Percentiles rank a stretch among this genome's conserved stretches.
Evolutionary conservation across 257 asterid genomes (phyloP).

Genomic region (Apocynum venetum): DNA sequence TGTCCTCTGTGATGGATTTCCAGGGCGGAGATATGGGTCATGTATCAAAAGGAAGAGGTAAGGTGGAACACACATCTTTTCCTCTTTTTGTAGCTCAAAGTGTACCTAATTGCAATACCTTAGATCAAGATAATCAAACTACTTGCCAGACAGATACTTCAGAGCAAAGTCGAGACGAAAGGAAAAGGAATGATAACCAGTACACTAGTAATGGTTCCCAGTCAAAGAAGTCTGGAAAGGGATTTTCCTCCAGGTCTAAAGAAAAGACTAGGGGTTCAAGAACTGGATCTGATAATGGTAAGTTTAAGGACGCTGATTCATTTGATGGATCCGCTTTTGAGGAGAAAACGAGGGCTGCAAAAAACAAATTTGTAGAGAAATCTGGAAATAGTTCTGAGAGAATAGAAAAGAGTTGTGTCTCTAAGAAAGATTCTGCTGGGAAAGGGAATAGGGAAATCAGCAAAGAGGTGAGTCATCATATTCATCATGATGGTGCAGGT

Average conservation of each 20-base stretch:
- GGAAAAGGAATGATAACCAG: conserved; percentile 34
- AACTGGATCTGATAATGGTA: conserved; percentile 44
- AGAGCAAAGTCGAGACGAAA: conserved; percentile 42
- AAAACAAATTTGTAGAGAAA: conserved; percentile 52
- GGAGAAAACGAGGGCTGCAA: conserved; percentile 60
- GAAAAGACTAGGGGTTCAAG: conserved; percentile 48
- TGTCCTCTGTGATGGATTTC: conserved; percentile 27
- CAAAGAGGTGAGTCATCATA: conserved; percentile 44
- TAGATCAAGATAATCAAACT: conserved; percentile 38
- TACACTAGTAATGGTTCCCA: conserved; percentile 36
- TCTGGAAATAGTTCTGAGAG: conserved; percentile 39
- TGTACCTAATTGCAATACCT: conserved; percentile 26
- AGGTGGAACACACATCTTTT: conserved; percentile 21
- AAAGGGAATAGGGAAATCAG: conserved; percentile 43
- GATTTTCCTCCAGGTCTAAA: conserved; percentile 53
- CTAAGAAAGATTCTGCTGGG: conserved; percentile 52
- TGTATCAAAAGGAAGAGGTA: conserved; percentile 17
- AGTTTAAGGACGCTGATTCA: conserved; percentile 38
- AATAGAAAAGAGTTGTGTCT: conserved; percentile 38
- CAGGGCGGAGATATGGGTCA: conserved; percentile 24
- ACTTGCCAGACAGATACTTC: conserved; percentile 32
- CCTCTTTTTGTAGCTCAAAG: conserved; percentile 21
- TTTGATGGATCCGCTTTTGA: conserved; percentile 40
- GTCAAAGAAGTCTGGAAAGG: conserved; percentile 60
- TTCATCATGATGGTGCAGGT: conserved; percentile 39